These are phyloP conservation scores for Trichosanthes cucumerina DNA, from an alignment of 306 rosid species.

Conservation along the genomic window DNA sequence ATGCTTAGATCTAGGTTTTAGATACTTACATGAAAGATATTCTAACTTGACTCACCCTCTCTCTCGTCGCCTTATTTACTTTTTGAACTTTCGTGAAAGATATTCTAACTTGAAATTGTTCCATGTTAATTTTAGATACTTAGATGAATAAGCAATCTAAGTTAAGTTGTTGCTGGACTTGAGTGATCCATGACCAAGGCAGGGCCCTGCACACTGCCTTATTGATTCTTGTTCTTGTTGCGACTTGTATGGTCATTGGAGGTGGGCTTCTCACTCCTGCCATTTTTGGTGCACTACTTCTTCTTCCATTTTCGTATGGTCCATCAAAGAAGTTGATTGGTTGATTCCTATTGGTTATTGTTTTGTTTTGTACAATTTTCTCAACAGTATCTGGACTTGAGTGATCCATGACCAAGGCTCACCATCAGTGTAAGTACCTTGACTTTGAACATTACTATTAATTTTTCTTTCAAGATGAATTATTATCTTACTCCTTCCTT, in stretches of 20 bases:
- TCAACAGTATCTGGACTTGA: conserved; percentile 96
- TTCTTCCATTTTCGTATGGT: not conserved
- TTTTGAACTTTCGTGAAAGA: no score
- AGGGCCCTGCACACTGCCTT: conserved; percentile 72
- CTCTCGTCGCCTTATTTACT: no score
- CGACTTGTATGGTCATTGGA: conserved; percentile 99
- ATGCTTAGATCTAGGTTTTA: no score
- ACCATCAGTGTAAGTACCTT: conserved; percentile 70
- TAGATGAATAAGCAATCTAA: conserved; percentile 41
- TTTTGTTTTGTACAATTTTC: conserved; percentile 47
- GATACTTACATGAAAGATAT: no score
- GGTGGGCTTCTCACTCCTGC: conserved; percentile 98
- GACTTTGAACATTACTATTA: not conserved
- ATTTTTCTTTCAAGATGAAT: not conserved
- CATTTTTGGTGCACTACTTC: conserved; percentile 57
- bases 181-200: no score
- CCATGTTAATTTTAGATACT: no score
- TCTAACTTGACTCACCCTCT: no score
- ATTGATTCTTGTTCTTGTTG: conserved; percentile 88
- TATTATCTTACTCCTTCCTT: not conserved
- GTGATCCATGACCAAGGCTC: conserved; percentile 72
- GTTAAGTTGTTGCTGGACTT: conserved; percentile 73
- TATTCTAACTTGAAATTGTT: no score
- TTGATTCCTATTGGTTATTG: not conserved
- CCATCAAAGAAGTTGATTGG: not conserved